A percentile compares a stretch with the other conserved stretches of the same genome.
Conservation (phyloP, 1,284 basidiomycete genomes). For the Cystobasidium sp. region DNA sequence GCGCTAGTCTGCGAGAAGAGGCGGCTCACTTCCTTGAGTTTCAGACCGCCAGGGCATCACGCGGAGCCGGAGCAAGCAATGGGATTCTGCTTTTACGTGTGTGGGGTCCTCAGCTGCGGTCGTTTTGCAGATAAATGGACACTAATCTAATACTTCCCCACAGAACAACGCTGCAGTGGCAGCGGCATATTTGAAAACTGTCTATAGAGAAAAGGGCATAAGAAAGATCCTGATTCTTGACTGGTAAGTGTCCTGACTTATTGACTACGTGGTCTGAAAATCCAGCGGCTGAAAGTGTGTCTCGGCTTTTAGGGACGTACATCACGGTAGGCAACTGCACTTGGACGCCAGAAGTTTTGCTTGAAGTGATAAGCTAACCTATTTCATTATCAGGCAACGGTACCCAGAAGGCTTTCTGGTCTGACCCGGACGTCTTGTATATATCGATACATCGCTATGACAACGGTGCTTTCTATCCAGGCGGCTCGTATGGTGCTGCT, state of each 20-base stretch:
- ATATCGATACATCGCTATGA: conserved; percentile 96
- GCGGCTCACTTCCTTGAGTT: background rate
- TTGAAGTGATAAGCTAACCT: conserved; percentile 1
- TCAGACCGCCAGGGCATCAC: conserved; percentile 88
- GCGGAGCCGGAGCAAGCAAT: conserved; percentile 97
- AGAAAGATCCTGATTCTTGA: conserved; percentile 85
- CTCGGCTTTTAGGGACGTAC: conserved; percentile 77
- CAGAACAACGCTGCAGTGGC: conserved; percentile 94
- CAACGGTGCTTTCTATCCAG: conserved; percentile 87
- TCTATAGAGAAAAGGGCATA: conserved; percentile 70
- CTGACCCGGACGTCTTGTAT: conserved; percentile 89
- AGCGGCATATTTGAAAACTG: conserved; percentile 59
- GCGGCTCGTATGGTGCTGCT: conserved; percentile 83
- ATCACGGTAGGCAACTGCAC: conserved; percentile 71
- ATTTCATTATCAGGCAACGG: conserved; percentile 73
- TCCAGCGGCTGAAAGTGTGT: background rate
- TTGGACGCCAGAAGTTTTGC: background rate
- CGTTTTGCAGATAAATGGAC: background rate
- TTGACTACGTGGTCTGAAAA: no score
- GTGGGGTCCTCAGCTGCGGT: background rate
- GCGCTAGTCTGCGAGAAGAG: background rate
- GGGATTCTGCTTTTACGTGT: conserved; percentile 93
- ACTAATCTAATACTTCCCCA: background rate
- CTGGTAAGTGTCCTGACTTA: conserved; percentile 67
- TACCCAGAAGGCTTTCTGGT: conserved; percentile 91